A percentile compares a stretch with the other conserved stretches of the same genome.
Conservation (phyloP, 2,329 filamentous ascomycete species). For the Ramularia collo-cygni region DNA sequence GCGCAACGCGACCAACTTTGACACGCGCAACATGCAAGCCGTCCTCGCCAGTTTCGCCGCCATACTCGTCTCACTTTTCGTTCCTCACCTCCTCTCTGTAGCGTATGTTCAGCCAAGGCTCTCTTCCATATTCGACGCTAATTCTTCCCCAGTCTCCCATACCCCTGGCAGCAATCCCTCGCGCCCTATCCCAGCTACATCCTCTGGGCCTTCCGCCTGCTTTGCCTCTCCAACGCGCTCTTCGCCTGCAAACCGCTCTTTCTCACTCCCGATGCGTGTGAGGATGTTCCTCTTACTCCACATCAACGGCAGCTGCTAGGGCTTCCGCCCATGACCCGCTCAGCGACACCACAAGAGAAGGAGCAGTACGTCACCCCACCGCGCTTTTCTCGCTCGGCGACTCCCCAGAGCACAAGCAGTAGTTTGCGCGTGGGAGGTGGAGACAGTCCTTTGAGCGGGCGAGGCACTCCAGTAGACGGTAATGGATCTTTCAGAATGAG, state of each 20-base stretch:
- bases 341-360: conserved; percentile 59
- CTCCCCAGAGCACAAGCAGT: conserved; percentile 53
- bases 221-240: conserved; percentile 57
- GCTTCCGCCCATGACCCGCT: conserved; percentile 59
- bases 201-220: conserved; percentile 46
- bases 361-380: conserved; percentile 79
- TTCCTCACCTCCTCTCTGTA: conserved; percentile 34
- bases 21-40: conserved; percentile 64
- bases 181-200: conserved; percentile 31
- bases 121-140: conserved; percentile 2
- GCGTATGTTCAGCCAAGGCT: conserved; percentile 10
- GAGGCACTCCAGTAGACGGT: conserved; percentile 32
- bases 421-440: conserved; percentile 28
- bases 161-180: conserved; percentile 11
- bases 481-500: conserved; percentile 9
- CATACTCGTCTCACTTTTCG: conserved; percentile 45
- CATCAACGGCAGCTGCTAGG: conserved; percentile 79
- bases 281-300: conserved; percentile 87
- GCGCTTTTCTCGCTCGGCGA: conserved; percentile 71
- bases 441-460: conserved; percentile 53
- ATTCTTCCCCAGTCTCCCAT: conserved; percentile 13
- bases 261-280: conserved; percentile 65
- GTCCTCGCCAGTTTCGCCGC: conserved; percentile 62
- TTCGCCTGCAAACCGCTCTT: conserved; percentile 66
- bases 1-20: conserved; percentile 71